Evolutionary conservation across 352 stramenopile genomes (phyloP), one percentile per base, ranked within the genome.

Genomic region (Phytophthora europaea): DNA sequence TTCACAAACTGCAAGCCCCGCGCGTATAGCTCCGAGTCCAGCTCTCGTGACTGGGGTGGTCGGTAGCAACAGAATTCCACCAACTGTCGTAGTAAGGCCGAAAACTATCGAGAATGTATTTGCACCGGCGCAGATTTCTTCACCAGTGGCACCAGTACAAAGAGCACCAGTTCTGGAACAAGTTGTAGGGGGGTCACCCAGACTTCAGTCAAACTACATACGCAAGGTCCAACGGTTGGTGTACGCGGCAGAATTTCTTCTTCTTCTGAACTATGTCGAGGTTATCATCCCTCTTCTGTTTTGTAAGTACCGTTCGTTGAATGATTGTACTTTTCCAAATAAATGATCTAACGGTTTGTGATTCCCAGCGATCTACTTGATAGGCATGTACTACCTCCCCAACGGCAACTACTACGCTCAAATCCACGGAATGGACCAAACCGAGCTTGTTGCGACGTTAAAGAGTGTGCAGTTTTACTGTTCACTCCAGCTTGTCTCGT

Each of bases 201-300:
- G 38, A 45, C 38, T 52, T 26, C 45, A 52, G 7, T 15, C 4
- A 6, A 8, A 18, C 22, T 62, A 52, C n/a, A 62, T 22, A 23
- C 56, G 20, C 22, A 54, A 61, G 16, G 43, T 69, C 10, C 60
- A 53, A 6, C 38, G 53, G 16, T 26, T 74, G 43, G 31, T 74
- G 28, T 74, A 69, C 67, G 48, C 59, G 34, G 58, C 47, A 12
- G 67, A 74, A 26, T 74, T 65, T 47, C 33, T 74, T 6, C n/a
- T 74, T 4, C 45, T 74, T 31, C 45, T 74, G 22, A 66, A 74
- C 67, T 74, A 74, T 18, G 54, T 74, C 47, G 67, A 74, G 20
- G 56, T 69, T 6, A 61, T 74, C 34, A 74, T 70, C 26, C 53
- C 67, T 6, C 48, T 74, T n/a, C 43, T 69, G 28, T 74, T 70